Evolutionary conservation across 2,329 filamentous ascomycete species (phyloP), one percentile per base, ranked within the genome.

Genomic region (Coleophoma cylindrospora): DNA sequence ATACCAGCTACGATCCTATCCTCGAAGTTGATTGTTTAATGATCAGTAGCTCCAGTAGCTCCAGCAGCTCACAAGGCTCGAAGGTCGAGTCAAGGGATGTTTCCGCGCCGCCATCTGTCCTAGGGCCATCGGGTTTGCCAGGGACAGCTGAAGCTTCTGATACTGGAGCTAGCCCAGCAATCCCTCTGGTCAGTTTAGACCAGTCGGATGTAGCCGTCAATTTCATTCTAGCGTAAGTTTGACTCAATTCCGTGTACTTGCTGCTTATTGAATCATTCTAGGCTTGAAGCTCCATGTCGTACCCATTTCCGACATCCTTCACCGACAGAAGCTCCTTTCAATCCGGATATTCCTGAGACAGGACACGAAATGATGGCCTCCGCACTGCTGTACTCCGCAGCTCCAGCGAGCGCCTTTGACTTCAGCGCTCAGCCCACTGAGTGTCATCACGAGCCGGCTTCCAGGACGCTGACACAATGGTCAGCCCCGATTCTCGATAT

Each of bases 331-430:
- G 22, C 22, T 41, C 10, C 41, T n/a, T 59, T 54, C 32, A 41
- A 55, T n/a, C 54, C 57, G 1, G 27, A 38, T 27, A 17, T 27
- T 13, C 32, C 47, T 22, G 48, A 52, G 3, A 50, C 54, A 21
- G 57, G 57, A n/a, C 60, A 64, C 50, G 56, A 61, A 45, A 50
- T 64, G 37, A 60, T 64, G 57, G 58, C 58, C 3, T 56, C 57
- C 2, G 59, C 61, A 1, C 45, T 55, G 13, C 50, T 63, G 10
- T 62, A 59, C 43, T 44, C 54, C 2, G 43, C 51, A 33, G 58
- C 61, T 6, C 60, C 15, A 17, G 15, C 10, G 33, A 34, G 3
- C 32, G 1, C 52, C 49, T 4, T 14, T 36, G 10, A 50, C 33
- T 36, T 49, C 37, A 38, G 36, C 14, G 15, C 38, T 13, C 38